These are phyloP conservation scores for Rutstroemia sp. DNA, from an alignment of 2,329 filamentous ascomycete genomes.

Conservation along the genomic window DNA sequence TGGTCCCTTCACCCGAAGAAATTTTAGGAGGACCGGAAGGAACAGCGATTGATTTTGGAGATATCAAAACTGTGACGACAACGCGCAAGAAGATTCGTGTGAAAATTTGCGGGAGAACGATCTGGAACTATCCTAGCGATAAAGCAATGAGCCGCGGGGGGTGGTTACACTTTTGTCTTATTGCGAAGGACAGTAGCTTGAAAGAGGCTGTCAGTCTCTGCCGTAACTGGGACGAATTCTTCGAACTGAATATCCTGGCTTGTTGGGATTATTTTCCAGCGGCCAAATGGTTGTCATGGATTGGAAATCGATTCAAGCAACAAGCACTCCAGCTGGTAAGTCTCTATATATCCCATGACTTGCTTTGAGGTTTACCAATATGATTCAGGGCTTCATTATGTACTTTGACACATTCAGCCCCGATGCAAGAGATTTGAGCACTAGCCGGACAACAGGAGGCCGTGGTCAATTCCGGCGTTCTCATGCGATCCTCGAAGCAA, in stretches of 20 bases:
- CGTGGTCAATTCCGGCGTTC: conserved; percentile 28
- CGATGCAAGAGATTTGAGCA: conserved; percentile 29
- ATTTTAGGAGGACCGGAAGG: conserved; percentile 10
- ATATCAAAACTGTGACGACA: conserved; percentile 29
- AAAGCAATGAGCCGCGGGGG: conserved; percentile 39
- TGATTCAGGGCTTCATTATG: conserved; percentile 21
- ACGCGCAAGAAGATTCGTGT: conserved; percentile 33
- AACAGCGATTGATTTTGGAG: conserved; percentile 29
- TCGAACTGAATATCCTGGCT: conserved; percentile 38
- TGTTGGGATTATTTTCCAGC: conserved; percentile 41
- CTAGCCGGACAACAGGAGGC: conserved; percentile 29
- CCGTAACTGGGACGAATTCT: conserved; percentile 44
- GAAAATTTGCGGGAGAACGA: conserved; percentile 39
- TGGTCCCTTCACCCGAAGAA: conserved; percentile 26
- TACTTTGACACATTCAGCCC: conserved; percentile 15
- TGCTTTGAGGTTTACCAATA: background rate
- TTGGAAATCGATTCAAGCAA: conserved; percentile 32
- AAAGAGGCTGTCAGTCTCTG: conserved; percentile 39
- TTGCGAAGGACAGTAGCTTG: conserved; percentile 41
- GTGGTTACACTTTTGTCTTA: conserved; percentile 44
- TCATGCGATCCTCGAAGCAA: conserved; percentile 31
- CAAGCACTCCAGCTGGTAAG: conserved; percentile 34
- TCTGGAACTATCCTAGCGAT: conserved; percentile 44
- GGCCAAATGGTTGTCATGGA: conserved; percentile 37
- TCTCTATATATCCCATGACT: background rate